A percentile compares a stretch with the other conserved stretches of the same genome.
Conservation (phyloP, 768 basidiomycete genomes). For the Leucocoprinus birnbaumii region DNA sequence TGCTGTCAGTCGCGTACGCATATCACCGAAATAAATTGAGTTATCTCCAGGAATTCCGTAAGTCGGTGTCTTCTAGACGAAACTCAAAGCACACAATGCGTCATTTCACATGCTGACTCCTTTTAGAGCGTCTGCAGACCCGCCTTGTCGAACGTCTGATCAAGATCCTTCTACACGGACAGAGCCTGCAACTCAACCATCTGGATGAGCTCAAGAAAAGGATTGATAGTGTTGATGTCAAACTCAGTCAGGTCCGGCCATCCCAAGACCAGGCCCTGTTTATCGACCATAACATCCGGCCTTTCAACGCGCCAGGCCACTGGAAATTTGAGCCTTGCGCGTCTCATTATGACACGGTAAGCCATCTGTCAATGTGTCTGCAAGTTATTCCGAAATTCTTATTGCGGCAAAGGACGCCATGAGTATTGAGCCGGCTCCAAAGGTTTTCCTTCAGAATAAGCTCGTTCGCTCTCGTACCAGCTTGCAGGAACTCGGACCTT, state of each 20-base stretch:
- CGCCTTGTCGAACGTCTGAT: slow-evolving; percentile 55
- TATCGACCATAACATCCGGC: slow-evolving; percentile 66
- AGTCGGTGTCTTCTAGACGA: slow-evolving; percentile 22
- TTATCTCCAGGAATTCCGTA: slow-evolving; percentile 64
- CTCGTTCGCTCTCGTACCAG: slow-evolving; percentile 57
- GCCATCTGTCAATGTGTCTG: slow-evolving; percentile 15
- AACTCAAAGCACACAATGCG: slow-evolving; percentile 3
- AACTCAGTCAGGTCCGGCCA: slow-evolving; percentile 52
- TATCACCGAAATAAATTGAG: slow-evolving; percentile 1
- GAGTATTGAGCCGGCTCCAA: slow-evolving; percentile 66
- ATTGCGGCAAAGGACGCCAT: slow-evolving; percentile 47
- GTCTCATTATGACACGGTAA: slow-evolving; percentile 73
- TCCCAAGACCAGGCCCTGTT: slow-evolving; percentile 67
- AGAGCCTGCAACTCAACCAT: slow-evolving; percentile 56
- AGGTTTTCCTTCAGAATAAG: slow-evolving; percentile 80
- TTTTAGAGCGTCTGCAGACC: slow-evolving; percentile 68
- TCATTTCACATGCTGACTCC: not conserved
- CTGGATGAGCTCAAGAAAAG: slow-evolving; percentile 55
- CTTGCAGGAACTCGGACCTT: slow-evolving; percentile 56
- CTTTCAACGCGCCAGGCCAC: slow-evolving; percentile 61
- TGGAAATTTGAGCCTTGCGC: slow-evolving; percentile 76
- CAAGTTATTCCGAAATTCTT: not conserved
- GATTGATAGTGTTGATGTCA: slow-evolving; percentile 40
- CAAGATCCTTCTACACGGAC: slow-evolving; percentile 54
- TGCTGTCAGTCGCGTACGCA: slow-evolving; percentile 5